A percentile compares a stretch with the other conserved stretches of the same genome.
These are phyloP conservation scores for Panaeolus papilionaceus DNA, from an alignment of 768 basidiomycete species.

Conservation along the genomic window DNA sequence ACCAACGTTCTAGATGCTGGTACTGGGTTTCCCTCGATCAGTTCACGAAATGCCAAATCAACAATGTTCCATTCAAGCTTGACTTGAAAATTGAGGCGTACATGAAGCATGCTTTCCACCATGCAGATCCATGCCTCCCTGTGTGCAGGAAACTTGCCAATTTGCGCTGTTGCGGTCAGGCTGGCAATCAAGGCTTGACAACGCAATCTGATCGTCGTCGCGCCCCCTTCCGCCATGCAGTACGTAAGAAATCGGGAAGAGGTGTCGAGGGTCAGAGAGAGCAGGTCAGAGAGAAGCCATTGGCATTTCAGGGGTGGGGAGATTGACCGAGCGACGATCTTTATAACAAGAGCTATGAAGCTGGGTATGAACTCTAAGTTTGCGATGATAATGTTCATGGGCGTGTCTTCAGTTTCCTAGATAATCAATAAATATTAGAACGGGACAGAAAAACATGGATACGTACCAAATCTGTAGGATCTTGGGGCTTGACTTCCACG, in stretches of 20 bases:
- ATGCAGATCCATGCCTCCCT: slow-evolving; percentile 39
- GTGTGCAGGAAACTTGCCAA: slow-evolving; percentile 36
- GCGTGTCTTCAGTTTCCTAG: slow-evolving; percentile 41
- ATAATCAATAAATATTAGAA: slow-evolving; percentile 19
- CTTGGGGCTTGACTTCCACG: slow-evolving; percentile 35
- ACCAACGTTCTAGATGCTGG: slow-evolving; percentile 38
- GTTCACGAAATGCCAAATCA: slow-evolving; percentile 36
- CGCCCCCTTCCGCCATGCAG: slow-evolving; percentile 24
- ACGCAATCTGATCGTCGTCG: slow-evolving; percentile 18
- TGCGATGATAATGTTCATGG: slow-evolving; percentile 43
- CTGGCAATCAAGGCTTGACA: neutral
- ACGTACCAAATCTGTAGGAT: slow-evolving; percentile 41
- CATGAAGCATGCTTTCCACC: slow-evolving; percentile 46
- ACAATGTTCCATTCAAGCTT: slow-evolving; percentile 42
- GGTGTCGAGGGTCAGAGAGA: slow-evolving; percentile 47
- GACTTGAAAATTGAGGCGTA: slow-evolving; percentile 51
- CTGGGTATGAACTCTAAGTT: slow-evolving; percentile 47
- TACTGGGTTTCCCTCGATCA: slow-evolving; percentile 28
- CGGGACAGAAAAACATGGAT: neutral
- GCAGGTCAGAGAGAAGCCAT: slow-evolving; percentile 57
- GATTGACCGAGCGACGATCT: slow-evolving; percentile 49
- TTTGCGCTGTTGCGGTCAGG: slow-evolving; percentile 37
- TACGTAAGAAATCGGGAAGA: slow-evolving; percentile 46
- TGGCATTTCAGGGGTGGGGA: slow-evolving; percentile 49
- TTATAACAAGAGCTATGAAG: slow-evolving; percentile 53